A percentile compares a stretch with the other conserved stretches of the same genome.
These are phyloP conservation scores for Fusarium fracticaudum DNA, from an alignment of 2,329 filamentous ascomycete species.

Conservation along the genomic window DNA sequence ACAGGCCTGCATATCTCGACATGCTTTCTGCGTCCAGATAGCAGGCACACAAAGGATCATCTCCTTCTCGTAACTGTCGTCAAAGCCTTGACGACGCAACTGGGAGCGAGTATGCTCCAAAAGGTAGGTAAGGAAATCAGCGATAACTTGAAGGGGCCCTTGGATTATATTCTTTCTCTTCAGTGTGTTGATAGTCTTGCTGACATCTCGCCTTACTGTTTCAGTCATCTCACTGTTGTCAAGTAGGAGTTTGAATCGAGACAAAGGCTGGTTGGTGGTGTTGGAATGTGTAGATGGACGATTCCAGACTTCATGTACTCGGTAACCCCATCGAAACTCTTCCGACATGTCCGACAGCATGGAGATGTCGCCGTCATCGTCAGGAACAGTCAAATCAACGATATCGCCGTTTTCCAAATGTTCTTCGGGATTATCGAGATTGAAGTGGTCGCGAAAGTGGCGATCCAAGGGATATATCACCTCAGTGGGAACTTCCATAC, in stretches of 20 bases:
- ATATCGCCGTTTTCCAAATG: neutral
- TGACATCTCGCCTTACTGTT: accelerated
- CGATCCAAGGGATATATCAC: neutral
- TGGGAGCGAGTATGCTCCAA: neutral
- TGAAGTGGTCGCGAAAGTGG: neutral
- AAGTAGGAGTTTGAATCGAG: conserved; percentile 2
- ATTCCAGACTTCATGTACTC: neutral
- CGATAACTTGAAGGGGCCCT: neutral
- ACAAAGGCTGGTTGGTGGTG: neutral
- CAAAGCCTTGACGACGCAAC: neutral
- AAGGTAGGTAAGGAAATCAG: neutral
- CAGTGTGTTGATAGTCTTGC: accelerated
- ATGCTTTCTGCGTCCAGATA: neutral
- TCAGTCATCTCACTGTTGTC: neutral
- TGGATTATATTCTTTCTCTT: accelerated
- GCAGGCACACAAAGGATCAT: neutral
- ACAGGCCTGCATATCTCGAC: neutral
- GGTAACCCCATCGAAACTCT: neutral
- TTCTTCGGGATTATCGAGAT: neutral
- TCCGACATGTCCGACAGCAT: neutral
- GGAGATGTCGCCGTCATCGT: neutral
- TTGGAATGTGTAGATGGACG: neutral
- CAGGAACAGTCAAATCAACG: accelerated
- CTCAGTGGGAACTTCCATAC: neutral
- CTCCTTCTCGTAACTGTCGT: neutral